Conservation (phyloP, 371 early-diverging fungal genomes). For the Mucor racemosus region DNA sequence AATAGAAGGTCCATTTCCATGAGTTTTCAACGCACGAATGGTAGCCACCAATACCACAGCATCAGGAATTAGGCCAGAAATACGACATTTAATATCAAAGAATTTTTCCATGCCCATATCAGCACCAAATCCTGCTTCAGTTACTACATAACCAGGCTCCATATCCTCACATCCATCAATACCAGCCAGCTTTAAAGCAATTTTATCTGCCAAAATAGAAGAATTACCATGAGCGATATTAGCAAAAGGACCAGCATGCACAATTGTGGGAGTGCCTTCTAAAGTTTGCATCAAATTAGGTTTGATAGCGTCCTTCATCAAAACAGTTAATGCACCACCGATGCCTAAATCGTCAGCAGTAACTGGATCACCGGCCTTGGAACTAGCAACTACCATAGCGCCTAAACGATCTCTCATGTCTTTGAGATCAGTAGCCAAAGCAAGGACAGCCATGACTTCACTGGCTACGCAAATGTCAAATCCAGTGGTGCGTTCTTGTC, state of each 20-base stretch:
- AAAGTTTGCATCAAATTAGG: slow-evolving; percentile 98
- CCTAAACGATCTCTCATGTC: slow-evolving; percentile 96
- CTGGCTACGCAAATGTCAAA: slow-evolving; percentile 96
- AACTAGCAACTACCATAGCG: slow-evolving; percentile 90
- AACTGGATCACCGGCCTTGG: slow-evolving; percentile 80
- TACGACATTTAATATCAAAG: slow-evolving; percentile 96
- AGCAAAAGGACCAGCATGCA: slow-evolving; percentile 98
- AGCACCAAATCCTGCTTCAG: slow-evolving; percentile 98
- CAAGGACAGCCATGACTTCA: slow-evolving; percentile 97
- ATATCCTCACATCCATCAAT: slow-evolving; percentile 53
- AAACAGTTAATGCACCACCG: slow-evolving; percentile 93
- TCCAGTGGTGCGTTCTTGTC: slow-evolving; percentile 85
- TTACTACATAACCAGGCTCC: slow-evolving; percentile 89
- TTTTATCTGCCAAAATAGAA: slow-evolving; percentile 90
- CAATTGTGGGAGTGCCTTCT: slow-evolving; percentile 97
- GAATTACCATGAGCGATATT: slow-evolving; percentile 98
- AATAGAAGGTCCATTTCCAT: slow-evolving; percentile 96
- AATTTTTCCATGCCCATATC: slow-evolving; percentile 99
- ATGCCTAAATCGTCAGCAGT: slow-evolving; percentile 95
- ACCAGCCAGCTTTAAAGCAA: slow-evolving; percentile 92
- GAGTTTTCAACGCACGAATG: slow-evolving; percentile 94
- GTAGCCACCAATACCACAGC: slow-evolving; percentile 94
- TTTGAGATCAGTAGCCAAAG: slow-evolving; percentile 83
- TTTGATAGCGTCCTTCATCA: slow-evolving; percentile 97
- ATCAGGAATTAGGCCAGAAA: slow-evolving; percentile 85